Percentiles rank a stretch among this genome's conserved stretches.
Evolutionary conservation across 2,329 filamentous ascomycete genomes (phyloP).

Genomic region (Teratosphaeria gauchensis): DNA sequence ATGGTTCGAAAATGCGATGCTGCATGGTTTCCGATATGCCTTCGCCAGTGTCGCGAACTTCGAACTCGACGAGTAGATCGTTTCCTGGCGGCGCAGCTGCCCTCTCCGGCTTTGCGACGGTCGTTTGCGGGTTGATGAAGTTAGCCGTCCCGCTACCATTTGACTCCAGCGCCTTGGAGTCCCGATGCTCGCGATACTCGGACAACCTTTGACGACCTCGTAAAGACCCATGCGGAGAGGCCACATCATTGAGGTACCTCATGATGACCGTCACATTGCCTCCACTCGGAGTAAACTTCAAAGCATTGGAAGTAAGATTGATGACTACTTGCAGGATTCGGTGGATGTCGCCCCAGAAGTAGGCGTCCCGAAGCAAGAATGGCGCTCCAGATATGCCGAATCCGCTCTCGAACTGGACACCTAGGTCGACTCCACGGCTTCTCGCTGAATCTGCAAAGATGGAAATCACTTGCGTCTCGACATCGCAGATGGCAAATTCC

Average conservation of each 20-base stretch:
- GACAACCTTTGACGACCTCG: conserved; percentile 20
- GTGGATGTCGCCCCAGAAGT: conserved; percentile 82
- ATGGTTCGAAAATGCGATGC: conserved; percentile 81
- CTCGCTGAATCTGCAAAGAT: conserved; percentile 87
- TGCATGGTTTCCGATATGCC: conserved; percentile 73
- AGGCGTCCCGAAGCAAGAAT: conserved; percentile 71
- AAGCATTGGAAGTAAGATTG: conserved; percentile 81
- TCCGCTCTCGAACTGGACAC: conserved; percentile 57
- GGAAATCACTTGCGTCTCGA: conserved; percentile 69
- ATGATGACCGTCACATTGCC: conserved; percentile 70
- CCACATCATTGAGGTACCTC: conserved; percentile 57
- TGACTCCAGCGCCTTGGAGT: conserved; percentile 27
- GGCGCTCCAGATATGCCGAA: conserved; percentile 28
- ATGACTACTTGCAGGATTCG: conserved; percentile 87
- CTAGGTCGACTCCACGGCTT: conserved; percentile 65
- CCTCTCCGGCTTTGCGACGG: conserved; percentile 8
- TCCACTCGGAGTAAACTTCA: conserved; percentile 77
- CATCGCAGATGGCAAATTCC: conserved; percentile 73
- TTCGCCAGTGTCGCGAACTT: conserved; percentile 79
- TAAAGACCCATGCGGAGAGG: conserved; percentile 32
- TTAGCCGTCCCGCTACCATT: conserved; percentile 36
- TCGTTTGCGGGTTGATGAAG: conserved; percentile 20
- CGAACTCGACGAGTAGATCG: conserved; percentile 72
- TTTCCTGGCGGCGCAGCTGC: conserved; percentile 45
- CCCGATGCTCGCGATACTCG: conserved; percentile 33